A percentile compares a stretch with the other conserved stretches of the same genome.
phyloP scores from a whole-genome alignment of 306 rosid species.

The Adenanthera pavonina region DNA sequence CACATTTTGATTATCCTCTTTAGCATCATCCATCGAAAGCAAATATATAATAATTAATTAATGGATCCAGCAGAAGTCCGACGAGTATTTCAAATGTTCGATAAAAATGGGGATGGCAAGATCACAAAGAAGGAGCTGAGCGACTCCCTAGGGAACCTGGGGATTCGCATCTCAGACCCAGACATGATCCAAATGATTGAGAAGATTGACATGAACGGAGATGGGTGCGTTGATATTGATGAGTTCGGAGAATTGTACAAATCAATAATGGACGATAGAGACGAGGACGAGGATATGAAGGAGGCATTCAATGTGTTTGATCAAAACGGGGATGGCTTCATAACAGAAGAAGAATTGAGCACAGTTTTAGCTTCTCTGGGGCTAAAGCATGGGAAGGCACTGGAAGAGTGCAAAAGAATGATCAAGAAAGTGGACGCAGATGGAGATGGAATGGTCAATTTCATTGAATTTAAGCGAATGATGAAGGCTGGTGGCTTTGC shows the following conservation, averaged over 20 bases:
- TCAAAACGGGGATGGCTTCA: constrained; percentile 57
- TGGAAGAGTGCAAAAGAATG: constrained; percentile 53
- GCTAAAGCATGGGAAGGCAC: constrained; percentile 33
- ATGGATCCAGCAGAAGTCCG: constrained; percentile 51
- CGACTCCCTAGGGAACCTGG: constrained; percentile 42
- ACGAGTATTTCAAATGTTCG: constrained; percentile 56
- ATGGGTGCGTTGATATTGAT: constrained; percentile 49
- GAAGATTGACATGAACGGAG: constrained; percentile 52
- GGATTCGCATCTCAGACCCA: constrained; percentile 41
- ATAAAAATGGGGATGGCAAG: constrained; percentile 51
- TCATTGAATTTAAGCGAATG: constrained; percentile 52
- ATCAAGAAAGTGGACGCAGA: constrained; percentile 51
- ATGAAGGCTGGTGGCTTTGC: constrained; percentile 51
- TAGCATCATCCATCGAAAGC: background rate
- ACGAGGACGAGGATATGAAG: constrained; percentile 54
- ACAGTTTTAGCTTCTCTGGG: constrained; percentile 50
- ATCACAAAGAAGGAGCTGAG: constrained; percentile 49
- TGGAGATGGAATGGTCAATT: constrained; percentile 59
- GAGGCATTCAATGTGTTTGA: constrained; percentile 59
- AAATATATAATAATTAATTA: background rate
- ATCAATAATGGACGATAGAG: constrained; percentile 49
- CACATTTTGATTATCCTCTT: background rate
- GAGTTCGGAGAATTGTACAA: constrained; percentile 50
- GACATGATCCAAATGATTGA: constrained; percentile 53
- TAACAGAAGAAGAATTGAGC: constrained; percentile 52